A percentile compares a stretch with the other conserved stretches of the same genome.
Conservation (phyloP, 2,329 filamentous ascomycete genomes). For the Pseudogymnoascus sp. region DNA sequence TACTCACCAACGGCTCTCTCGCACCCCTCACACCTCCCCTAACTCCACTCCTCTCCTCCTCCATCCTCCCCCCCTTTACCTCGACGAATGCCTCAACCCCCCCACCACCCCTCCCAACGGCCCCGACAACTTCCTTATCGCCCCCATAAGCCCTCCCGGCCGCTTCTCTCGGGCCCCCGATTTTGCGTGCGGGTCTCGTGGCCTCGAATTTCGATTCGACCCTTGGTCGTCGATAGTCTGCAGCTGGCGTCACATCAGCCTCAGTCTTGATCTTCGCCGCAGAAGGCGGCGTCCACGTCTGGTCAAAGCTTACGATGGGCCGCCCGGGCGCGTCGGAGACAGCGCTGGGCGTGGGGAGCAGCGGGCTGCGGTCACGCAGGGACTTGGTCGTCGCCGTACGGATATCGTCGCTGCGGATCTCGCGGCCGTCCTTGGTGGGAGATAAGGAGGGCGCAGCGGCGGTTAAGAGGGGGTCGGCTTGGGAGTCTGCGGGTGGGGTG, state of each 20-base stretch:
- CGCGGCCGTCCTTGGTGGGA: conserved; percentile 60
- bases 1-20: background rate
- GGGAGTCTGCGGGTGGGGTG: conserved; percentile 29
- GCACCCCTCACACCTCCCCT: background rate
- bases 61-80: background rate
- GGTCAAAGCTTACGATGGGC: conserved; percentile 95
- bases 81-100: background rate
- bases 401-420: conserved; percentile 81
- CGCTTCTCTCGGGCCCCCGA: background rate
- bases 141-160: background rate
- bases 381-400: conserved; percentile 83
- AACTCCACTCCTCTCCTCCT: background rate
- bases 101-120: background rate
- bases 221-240: conserved; percentile 8
- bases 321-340: conserved; percentile 85
- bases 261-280: conserved; percentile 43
- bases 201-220: conserved; percentile 1
- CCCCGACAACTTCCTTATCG: background rate
- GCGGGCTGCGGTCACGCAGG: conserved; percentile 75
- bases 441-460: conserved; percentile 17
- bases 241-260: conserved; percentile 59
- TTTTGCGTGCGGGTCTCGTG: background rate
- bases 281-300: conserved; percentile 58
- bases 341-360: conserved; percentile 77
- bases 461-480: conserved; percentile 25